Evolutionary conservation across 148 eudicot genomes (phyloP), one percentile per base, ranked within the genome.

Genomic region (Silene conica): DNA sequence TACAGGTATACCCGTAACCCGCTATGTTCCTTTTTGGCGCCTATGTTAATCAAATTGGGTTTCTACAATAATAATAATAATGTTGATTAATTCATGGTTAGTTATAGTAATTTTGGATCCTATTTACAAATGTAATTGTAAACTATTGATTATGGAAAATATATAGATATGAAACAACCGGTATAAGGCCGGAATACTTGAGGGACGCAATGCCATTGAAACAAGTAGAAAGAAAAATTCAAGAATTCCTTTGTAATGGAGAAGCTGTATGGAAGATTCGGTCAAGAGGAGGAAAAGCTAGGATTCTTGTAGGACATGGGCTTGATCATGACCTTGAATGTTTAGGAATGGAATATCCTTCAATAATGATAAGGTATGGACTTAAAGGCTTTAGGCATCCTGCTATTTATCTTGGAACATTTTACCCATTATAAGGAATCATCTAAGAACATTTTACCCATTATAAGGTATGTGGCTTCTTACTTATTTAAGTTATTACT

Each of bases 251-350:
- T 69, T 86, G 98, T 82, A 93, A 89, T 72, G 98, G 98, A 22
- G 98, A 93, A 75, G 88, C 96, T 0, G 76, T 88, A 18, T 93
- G 98, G 98, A 92, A 89, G 85, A 89, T 93, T 61, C 86, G 98
- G 72, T 80, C 98, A 70, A 86, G 78, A 78, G 89, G 92, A 71
- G 96, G 96, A 80, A 89, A 83, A 77, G 96, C 94, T 56, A 86
- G 94, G 83, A 86, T 90, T 79, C 92, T 93, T 68, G 92, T 93
- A 28, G 98, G 98, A 62, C 96, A 93, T 82, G 89, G 94, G 20
- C 71, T 93, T 56, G 94, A 93, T 83, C 98, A 93, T 80, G 88
- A 89, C 73, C 86, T 93, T 45, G 87, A 83, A 45, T 81, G 90
- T 79, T 75, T 93, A 54, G 96, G 88, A 58, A 26, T 90, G 77